Base-by-base conservation (phyloP, 192 early-diverging fungal genomes). In the Coemansia sp. region DNA sequence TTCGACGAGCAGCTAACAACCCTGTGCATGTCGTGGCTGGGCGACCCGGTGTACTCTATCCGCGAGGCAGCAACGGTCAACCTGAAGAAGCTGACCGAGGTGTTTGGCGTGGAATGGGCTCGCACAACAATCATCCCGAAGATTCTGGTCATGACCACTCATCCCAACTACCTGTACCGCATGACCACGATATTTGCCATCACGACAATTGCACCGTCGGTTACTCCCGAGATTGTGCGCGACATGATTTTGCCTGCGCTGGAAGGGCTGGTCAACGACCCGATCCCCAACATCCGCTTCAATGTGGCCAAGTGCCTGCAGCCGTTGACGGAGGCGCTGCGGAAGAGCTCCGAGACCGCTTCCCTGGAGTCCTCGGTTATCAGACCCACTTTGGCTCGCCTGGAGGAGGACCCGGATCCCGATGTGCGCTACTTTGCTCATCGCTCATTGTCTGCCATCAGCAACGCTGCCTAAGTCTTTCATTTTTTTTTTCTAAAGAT, bases 251-350 rank as follows among this genome's bases (percentile, higher is more conserved):
- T 99, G 51, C 97, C 97, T 11, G 88, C 91, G 8, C 83, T 96
- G 40, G 85, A 83, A 52, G 83, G 71, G 42, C 84, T 98, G 45
- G 86, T 89, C 30, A 81, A 83, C 11, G 97, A 99, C 66, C 91
- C 93, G 10, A 98, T 99, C 53, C 97, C 97, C 53, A 99, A 99
- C 71, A 99, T 99, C 64, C 89, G 97, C 32, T 99, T 99, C 85
- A 99, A 97, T 54, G 95, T 98, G 11, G 94, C 94, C 39, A 99
- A 99, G 69, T 88, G 90, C 45, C 80, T 95, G 59, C 91, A 93
- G 69, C 80, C 85, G 2, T 73, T 99, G 69, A 84, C 89, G 36
- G 90, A 86, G 11, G 76, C 92, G 6, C 81, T 96, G 48, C 85
- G 86, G 61, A 79, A 79, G 40, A 80, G 73, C 54, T 62, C 80